Percentiles rank a stretch among this genome's conserved stretches.
These are phyloP conservation scores for Echria macrotheca DNA, from an alignment of 495 filamentous ascomycete genomes.

Conservation along the genomic window DNA sequence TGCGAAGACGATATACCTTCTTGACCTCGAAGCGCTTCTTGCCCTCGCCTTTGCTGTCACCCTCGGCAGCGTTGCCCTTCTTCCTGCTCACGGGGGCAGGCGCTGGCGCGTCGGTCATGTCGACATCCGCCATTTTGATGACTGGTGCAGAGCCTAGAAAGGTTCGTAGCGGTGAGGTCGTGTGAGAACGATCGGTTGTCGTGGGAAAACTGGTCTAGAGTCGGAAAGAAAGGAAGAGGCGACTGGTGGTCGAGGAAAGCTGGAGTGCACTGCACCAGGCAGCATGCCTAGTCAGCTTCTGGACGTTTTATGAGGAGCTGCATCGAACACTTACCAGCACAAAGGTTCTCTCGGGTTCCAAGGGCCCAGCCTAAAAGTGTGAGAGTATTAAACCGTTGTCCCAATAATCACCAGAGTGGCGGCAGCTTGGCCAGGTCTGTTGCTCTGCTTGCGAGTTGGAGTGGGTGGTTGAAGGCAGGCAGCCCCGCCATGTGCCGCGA, in stretches of 20 bases:
- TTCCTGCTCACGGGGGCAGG: conserved; percentile 52
- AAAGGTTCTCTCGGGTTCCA: neutral
- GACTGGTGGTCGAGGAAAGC: neutral
- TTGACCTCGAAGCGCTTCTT: conserved; percentile 98
- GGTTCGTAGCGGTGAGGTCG: neutral
- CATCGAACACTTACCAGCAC: neutral
- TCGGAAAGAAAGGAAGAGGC: neutral
- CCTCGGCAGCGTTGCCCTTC: conserved; percentile 41
- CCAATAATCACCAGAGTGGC: no score
- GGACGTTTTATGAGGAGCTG: neutral
- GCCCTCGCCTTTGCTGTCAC: conserved; percentile 56
- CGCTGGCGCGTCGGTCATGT: conserved; percentile 83
- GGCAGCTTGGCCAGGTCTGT: no score
- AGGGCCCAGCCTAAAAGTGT: neutral
- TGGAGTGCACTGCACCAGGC: neutral
- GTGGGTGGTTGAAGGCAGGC: no score
- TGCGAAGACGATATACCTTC: conserved; percentile 57
- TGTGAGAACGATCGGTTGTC: no score
- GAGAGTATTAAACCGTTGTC: no score
- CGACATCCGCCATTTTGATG: conserved; percentile 82
- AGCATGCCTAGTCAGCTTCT: neutral
- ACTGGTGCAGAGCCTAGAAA: neutral
- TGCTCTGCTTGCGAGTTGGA: no score
- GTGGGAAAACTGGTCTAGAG: no score
- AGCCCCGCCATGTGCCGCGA: no score